Base-by-base conservation (phyloP, 768 basidiomycete species). In the Lactarius indigo region DNA sequence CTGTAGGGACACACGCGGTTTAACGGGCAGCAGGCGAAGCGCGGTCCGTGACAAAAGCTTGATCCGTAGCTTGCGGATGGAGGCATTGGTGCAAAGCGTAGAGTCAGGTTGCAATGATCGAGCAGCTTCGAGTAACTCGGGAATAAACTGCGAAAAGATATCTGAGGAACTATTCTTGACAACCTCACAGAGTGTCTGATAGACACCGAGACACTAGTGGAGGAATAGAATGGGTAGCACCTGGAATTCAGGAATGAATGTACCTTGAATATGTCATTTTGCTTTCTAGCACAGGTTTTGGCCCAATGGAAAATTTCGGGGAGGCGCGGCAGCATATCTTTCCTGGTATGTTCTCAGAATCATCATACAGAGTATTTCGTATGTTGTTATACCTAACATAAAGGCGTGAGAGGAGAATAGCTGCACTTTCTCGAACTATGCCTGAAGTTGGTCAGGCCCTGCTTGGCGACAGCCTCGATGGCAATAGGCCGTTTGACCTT, bases 391-490 rank as follows among this genome's bases (percentile, higher is more conserved):
- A 90, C 88, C 96, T 87, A 71, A 86, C 87, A 74, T 91, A 97
- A 35, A 96, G 78, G 44, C 88, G 83, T 3, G 94, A 87, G 7
- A 98, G 81, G n/a, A 96, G 78, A 12, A 92, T 75, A 0, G 90
- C 89, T 35, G 93, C 91, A 37, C 85, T 89, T 52, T 94, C 91
- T 8, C 94, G 84, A 73, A 97, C 96, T 64, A 96, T 79, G 0
- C 96, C 95, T 15, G 92, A 85, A 85, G 52, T 81, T 85, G 5
- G 75, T 75, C 10, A 96, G 79, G 71, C 86, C 83, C 5, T 71
- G 71, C 71, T 83, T 89, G 0, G 85, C 89, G 3, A 87, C 74
- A 1, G 72, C 68, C 70, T 95, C 88, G 2, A 96, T 77, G 5
- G 75, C 74, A 20, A 72, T 70, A n/a, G 0, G 87, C 85, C 1